A percentile compares a stretch with the other conserved stretches of the same genome.
phyloP scores from a whole-genome alignment of 441 rosid genomes.

The Euphorbia schlechtendalii region DNA sequence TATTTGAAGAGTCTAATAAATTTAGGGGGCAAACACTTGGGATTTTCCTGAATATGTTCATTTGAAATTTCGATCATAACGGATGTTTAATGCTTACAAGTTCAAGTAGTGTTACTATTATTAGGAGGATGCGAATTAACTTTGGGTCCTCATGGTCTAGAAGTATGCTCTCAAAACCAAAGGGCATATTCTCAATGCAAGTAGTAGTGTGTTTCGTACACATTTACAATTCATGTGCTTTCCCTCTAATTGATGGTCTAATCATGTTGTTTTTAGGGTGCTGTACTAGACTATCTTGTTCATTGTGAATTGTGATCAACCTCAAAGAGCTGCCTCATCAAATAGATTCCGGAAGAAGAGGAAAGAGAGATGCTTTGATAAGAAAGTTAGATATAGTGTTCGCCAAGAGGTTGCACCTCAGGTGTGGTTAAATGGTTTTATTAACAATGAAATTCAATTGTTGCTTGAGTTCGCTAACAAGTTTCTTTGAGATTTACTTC shows the following conservation, averaged over 20 bases:
- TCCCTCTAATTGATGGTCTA: neutral
- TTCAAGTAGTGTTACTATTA: too few species aligned
- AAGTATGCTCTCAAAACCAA: slow-evolving; percentile 49
- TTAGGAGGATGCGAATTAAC: slow-evolving; percentile 66
- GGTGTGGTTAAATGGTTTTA: slow-evolving; percentile 33
- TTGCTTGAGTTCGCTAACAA: neutral
- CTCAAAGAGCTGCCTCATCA: too few species aligned
- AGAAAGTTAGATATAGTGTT: slow-evolving; percentile 80
- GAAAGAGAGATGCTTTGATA: too few species aligned
- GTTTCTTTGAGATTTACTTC: neutral
- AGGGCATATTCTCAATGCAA: slow-evolving; percentile 40
- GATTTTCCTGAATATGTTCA: neutral
- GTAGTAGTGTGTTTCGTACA: neutral
- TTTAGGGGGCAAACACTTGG: neutral
- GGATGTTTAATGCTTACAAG: slow-evolving; percentile 33
- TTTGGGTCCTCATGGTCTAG: slow-evolving; percentile 49
- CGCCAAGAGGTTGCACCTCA: slow-evolving; percentile 98
- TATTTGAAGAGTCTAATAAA: too few species aligned
- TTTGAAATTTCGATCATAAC: neutral
- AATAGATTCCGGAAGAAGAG: too few species aligned
- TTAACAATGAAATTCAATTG: neutral
- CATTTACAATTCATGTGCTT: neutral
- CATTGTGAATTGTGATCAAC: too few species aligned
- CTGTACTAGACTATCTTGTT: slow-evolving; percentile 45
- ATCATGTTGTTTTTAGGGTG: slow-evolving; percentile 32